phyloP scores from a whole-genome alignment of 352 stramenopile species.

The Phytophthora pseudosyringae region DNA sequence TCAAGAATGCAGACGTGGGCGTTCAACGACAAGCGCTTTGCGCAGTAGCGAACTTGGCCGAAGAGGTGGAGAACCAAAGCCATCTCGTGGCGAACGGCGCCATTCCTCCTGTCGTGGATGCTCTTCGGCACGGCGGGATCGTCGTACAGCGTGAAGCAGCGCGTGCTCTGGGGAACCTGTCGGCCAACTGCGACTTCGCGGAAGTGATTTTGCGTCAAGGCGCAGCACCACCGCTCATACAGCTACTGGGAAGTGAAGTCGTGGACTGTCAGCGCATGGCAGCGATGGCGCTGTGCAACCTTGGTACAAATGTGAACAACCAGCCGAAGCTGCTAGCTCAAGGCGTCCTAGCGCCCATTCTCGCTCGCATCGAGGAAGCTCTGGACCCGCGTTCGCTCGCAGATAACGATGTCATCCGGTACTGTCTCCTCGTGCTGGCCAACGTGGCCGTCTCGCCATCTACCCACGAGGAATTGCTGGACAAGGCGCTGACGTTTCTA shows the following conservation, averaged over 20 bases:
- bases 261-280: slow-evolving; percentile 95
- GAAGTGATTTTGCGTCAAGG: slow-evolving; percentile 92
- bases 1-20: slow-evolving; percentile 72
- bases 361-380: slow-evolving; percentile 88
- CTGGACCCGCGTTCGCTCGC: slow-evolving; percentile 92
- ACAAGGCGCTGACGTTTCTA: slow-evolving; percentile 85
- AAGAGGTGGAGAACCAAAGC: slow-evolving; percentile 94
- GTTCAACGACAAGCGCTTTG: slow-evolving; percentile 94
- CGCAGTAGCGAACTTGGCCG: slow-evolving; percentile 94
- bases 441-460: slow-evolving; percentile 91
- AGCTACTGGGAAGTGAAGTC: slow-evolving; percentile 90
- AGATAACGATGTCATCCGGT: slow-evolving; percentile 95
- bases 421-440: slow-evolving; percentile 94
- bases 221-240: slow-evolving; percentile 83
- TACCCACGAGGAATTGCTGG: slow-evolving; percentile 87
- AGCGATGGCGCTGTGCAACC: slow-evolving; percentile 95
- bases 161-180: slow-evolving; percentile 94
- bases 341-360: slow-evolving; percentile 89
- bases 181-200: slow-evolving; percentile 95
- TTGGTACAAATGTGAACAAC: slow-evolving; percentile 95
- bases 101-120: slow-evolving; percentile 87
- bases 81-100: slow-evolving; percentile 89
- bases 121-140: slow-evolving; percentile 75
- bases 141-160: slow-evolving; percentile 93
- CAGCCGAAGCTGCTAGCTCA: slow-evolving; percentile 90